phyloP scores from a whole-genome alignment of 805 yeast species.

The Candida ponderosae region DNA sequence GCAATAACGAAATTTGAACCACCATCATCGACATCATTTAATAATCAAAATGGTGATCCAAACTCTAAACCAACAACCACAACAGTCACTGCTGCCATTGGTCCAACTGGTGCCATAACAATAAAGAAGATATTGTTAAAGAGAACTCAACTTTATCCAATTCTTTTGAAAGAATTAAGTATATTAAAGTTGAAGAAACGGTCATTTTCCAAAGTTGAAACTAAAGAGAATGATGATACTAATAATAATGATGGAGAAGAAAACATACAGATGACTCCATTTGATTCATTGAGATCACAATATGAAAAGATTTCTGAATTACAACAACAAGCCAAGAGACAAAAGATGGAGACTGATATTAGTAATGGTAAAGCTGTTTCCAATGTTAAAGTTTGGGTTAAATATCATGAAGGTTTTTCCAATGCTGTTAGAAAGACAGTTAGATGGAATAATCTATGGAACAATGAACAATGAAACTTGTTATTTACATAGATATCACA shows the following conservation, averaged over 20 bases:
- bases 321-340: constrained; percentile 20
- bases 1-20: too few species aligned
- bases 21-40: too few species aligned
- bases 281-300: constrained; percentile 36
- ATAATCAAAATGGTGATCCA: too few species aligned
- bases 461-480: too few species aligned
- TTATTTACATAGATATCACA: too few species aligned
- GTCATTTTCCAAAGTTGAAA: constrained; percentile 16
- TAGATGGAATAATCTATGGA: constrained; percentile 68
- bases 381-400: constrained; percentile 64
- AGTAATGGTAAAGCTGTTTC: constrained; percentile 4
- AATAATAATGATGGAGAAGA: constrained; percentile 12
- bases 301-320: constrained; percentile 25
- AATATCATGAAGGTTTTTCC: constrained; percentile 85
- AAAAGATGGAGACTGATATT: constrained; percentile 2
- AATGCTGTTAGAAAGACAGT: constrained; percentile 84
- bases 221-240: constrained; percentile 7
- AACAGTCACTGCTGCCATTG: too few species aligned
- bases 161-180: constrained; percentile 18
- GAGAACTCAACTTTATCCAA: constrained; percentile 16
- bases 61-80: too few species aligned
- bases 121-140: constrained; percentile 13
- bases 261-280: constrained; percentile 14
- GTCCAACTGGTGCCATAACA: background rate
- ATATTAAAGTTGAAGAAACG: constrained; percentile 24